Conservation (phyloP, 2,329 filamentous ascomycete species). For the Diaporthe citrichinensis region DNA sequence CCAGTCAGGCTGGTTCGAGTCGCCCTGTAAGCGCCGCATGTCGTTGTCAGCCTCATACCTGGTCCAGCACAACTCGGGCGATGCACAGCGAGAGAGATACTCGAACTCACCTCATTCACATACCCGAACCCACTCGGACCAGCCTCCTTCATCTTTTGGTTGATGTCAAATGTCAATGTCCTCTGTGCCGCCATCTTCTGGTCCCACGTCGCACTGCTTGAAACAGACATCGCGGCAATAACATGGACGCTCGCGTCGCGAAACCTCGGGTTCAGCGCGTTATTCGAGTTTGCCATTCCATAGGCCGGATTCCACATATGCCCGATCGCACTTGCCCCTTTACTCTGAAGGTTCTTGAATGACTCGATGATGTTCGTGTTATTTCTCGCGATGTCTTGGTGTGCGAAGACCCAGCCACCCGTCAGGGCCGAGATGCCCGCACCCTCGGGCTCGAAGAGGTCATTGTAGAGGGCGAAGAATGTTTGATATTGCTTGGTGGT, state of each 20-base stretch:
- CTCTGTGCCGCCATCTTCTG: conserved; percentile 58
- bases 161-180: conserved; percentile 54
- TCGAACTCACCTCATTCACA: conserved; percentile 61
- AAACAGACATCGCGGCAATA: conserved; percentile 52
- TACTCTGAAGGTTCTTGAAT: conserved; percentile 44
- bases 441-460: conserved; percentile 54
- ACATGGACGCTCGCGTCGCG: conserved; percentile 53
- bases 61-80: neutral
- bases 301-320: conserved; percentile 57
- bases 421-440: conserved; percentile 53
- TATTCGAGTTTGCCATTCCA: conserved; percentile 53
- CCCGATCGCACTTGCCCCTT: conserved; percentile 52
- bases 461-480: conserved; percentile 54
- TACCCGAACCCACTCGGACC: conserved; percentile 58
- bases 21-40: conserved; percentile 45
- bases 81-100: too few species aligned
- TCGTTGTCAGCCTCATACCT: neutral
- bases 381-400: conserved; percentile 53
- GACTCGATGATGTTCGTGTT: conserved; percentile 53
- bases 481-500: conserved; percentile 49
- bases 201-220: conserved; percentile 56
- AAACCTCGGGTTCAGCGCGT: conserved; percentile 57
- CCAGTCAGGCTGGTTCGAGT: conserved; percentile 48
- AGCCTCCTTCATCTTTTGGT: conserved; percentile 53
- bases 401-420: conserved; percentile 55